Conservation (phyloP, 148 eudicot genomes). For the Cornus florida region DNA sequence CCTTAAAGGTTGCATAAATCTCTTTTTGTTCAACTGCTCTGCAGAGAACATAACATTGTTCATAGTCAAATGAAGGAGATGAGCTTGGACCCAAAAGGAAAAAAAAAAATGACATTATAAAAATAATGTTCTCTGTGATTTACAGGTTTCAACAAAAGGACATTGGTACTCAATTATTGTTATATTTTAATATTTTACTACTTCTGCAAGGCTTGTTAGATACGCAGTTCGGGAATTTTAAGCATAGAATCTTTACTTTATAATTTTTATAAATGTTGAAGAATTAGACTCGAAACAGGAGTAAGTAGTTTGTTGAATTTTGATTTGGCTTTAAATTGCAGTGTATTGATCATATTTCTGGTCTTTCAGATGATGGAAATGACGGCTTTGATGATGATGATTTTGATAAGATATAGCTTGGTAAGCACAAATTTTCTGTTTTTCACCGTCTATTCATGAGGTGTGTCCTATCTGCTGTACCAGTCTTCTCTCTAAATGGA, state of each 20-base stretch:
- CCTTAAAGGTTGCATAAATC: neutral
- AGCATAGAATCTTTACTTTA: neutral
- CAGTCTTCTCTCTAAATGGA: neutral
- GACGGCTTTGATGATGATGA: conserved; percentile 90
- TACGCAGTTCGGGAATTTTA: neutral
- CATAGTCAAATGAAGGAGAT: neutral
- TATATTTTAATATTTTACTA: neutral
- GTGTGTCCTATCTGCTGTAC: neutral
- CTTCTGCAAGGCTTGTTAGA: neutral
- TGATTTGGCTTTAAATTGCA: neutral
- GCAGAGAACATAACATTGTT: neutral
- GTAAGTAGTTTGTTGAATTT: neutral
- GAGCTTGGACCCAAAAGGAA: too few species aligned
- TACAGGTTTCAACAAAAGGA: too few species aligned
- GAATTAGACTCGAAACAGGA: neutral
- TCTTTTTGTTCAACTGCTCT: neutral
- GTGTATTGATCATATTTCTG: conserved; percentile 7
- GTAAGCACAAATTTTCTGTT: conserved; percentile 33
- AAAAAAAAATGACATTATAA: too few species aligned
- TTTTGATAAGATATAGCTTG: conserved; percentile 83
- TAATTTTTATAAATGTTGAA: neutral
- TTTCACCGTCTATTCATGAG: neutral
- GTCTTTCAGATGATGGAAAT: conserved; percentile 66
- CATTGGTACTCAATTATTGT: neutral
- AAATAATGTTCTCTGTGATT: too few species aligned